phyloP scores from a whole-genome alignment of 2,329 filamentous ascomycete genomes.

The Cladosporium sp. region DNA sequence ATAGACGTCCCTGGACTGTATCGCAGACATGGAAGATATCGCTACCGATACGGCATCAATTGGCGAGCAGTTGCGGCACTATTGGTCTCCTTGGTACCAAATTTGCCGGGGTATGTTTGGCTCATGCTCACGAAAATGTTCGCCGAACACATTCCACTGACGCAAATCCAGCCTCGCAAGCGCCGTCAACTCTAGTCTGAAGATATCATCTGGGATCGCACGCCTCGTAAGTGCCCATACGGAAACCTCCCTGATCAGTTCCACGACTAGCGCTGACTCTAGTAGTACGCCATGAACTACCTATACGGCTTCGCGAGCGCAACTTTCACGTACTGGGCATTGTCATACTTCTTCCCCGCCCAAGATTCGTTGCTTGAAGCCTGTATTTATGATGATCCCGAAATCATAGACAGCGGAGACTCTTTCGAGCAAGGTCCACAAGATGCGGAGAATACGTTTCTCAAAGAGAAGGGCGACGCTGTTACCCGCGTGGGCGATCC shows the following conservation, averaged over 20 bases:
- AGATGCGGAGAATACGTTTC: background rate
- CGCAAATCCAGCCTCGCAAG: slow-evolving; percentile 39
- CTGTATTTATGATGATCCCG: background rate
- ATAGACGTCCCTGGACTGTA: slow-evolving; percentile 52
- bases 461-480: background rate
- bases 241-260: background rate
- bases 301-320: slow-evolving; percentile 57
- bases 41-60: slow-evolving; percentile 53
- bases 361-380: slow-evolving; percentile 45
- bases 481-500: background rate
- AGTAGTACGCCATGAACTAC: slow-evolving; percentile 60
- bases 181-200: slow-evolving; percentile 37
- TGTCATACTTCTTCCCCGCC: slow-evolving; percentile 49
- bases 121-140: background rate
- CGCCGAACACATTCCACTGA: background rate
- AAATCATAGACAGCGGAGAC: background rate
- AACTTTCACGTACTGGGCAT: slow-evolving; percentile 51
- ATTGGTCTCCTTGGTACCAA: slow-evolving; percentile 53
- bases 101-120: slow-evolving; percentile 42
- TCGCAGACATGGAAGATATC: slow-evolving; percentile 46
- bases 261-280: background rate
- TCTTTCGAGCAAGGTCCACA: background rate
- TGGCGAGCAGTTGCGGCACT: slow-evolving; percentile 58
- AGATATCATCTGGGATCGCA: slow-evolving; percentile 44
- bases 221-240: slow-evolving; percentile 34